Evolutionary conservation across 208 protist genomes (phyloP).

Genomic region (Trypanosoma rangeli): DNA sequence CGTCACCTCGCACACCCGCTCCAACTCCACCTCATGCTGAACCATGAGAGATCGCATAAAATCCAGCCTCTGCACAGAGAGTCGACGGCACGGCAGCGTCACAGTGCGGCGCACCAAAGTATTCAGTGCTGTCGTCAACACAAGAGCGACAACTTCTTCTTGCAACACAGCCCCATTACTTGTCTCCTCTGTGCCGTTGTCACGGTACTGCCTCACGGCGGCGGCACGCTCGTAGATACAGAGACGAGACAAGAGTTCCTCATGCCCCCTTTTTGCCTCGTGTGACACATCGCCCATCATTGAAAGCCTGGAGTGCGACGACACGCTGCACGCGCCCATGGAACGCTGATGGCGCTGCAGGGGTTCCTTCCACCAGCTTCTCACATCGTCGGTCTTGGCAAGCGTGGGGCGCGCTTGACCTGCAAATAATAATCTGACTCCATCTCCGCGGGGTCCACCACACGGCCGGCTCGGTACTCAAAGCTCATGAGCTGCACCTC

Average conservation of each 20-base stretch:
- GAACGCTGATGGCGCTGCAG: slow-evolving; percentile 25
- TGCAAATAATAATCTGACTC: slow-evolving; percentile 70
- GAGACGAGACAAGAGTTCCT: slow-evolving; percentile 9
- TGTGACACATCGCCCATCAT: neutral
- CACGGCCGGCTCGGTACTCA: slow-evolving; percentile 1
- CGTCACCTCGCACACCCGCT: neutral
- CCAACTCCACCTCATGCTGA: neutral
- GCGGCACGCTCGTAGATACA: slow-evolving; percentile 20
- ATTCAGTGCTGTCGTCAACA: slow-evolving; percentile 9
- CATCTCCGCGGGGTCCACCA: slow-evolving; percentile 31
- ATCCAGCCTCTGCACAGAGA: neutral
- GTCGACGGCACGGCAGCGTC: neutral
- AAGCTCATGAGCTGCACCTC: neutral
- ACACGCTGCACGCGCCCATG: neutral
- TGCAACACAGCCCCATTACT: neutral
- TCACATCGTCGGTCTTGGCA: slow-evolving; percentile 18
- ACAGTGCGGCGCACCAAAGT: slow-evolving; percentile 11
- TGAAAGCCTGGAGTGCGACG: neutral
- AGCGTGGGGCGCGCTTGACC: slow-evolving; percentile 36
- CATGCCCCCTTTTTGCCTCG: neutral
- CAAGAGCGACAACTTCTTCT: slow-evolving; percentile 13
- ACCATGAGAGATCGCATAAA: slow-evolving; percentile 12
- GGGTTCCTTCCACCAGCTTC: slow-evolving; percentile 58
- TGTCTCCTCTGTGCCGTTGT: neutral
- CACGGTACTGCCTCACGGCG: neutral